A percentile compares a stretch with the other conserved stretches of the same genome.
Conservation (phyloP, 1,284 basidiomycete genomes). For the Limonomyces culmigenus region DNA sequence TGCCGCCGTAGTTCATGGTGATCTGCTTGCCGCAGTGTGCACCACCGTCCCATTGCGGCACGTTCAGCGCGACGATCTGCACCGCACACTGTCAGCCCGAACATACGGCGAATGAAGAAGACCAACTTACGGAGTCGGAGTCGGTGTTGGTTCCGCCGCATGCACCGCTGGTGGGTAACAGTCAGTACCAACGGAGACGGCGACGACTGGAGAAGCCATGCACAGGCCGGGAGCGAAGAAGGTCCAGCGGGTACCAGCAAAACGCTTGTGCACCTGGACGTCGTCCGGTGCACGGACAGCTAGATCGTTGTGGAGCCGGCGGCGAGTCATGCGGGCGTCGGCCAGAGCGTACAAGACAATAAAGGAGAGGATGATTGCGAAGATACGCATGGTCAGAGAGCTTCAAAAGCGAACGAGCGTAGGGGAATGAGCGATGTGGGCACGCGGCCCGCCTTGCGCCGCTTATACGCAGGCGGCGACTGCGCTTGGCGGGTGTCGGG, state of each 20-base stretch:
- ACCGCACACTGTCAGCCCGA: not conserved
- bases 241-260: constrained; percentile 15
- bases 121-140: constrained; percentile 17
- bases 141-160: constrained; percentile 17
- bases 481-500: too few relatives aligned
- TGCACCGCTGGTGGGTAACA: too few relatives aligned
- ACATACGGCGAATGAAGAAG: constrained; percentile 1
- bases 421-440: too few relatives aligned
- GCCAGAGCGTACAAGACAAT: too few relatives aligned
- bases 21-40: constrained; percentile 30
- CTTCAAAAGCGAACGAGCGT: too few relatives aligned
- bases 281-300: constrained; percentile 1
- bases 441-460: too few relatives aligned
- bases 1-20: constrained; percentile 28
- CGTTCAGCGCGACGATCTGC: constrained; percentile 23
- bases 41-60: constrained; percentile 14
- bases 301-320: constrained; percentile 2
- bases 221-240: constrained; percentile 17
- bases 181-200: too few relatives aligned
- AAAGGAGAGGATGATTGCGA: too few relatives aligned
- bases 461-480: too few relatives aligned
- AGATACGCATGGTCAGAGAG: too few relatives aligned
- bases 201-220: too few relatives aligned
- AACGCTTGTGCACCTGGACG: constrained; percentile 10
- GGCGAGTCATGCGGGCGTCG: too few relatives aligned